Base-by-base conservation (phyloP, 2,329 filamentous ascomycete genomes). In the Coleophoma crateriformis region DNA sequence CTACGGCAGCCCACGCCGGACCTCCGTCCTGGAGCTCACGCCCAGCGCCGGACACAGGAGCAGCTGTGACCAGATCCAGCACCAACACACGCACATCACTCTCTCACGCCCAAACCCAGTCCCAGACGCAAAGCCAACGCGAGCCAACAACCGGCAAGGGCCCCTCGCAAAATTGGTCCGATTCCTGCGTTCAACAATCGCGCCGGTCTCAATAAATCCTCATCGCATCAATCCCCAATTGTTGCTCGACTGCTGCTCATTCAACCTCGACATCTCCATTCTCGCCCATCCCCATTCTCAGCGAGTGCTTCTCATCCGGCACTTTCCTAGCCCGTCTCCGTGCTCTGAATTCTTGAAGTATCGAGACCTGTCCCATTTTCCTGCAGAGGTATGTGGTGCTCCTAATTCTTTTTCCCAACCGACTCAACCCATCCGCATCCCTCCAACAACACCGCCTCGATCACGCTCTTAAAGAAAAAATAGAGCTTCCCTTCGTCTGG, bases 211-310 rank as follows among this genome's bases (percentile, higher is more conserved):
- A 27, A 44, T 44, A 44, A 44, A 44, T 44, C 41, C 41, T 44
- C 41, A 44, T 44, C 41, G 41, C 41, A 44, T 44, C 41, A 44
- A n/a, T n/a, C 41, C 22, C 22, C 41, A 44, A n/a, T 44, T 33
- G 19, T 13, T 27, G n/a, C 22, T 8, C 38, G 19, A 43, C 20
- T 15, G 40, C 41, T 27, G 27, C 41, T n/a, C 41, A 11, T 15
- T 19, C 14, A 41, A 19, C 38, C 17, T 20, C 17, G 11, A 44
- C 19, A 22, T 33, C 41, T 13, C 12, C 41, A 12, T 14, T 3
- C 41, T 12, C 41, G 32, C 41, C 14, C 41, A 19, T 42, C 20
- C 19, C 13, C 38, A 41, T 41, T 41, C 38, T 15, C 38, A 27
- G 27, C 38, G 22, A 15, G 17, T 20, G 11, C n/a, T 19, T 41